Evolutionary conservation across 345 rosid species (phyloP).

Genomic region (Punica granatum): DNA sequence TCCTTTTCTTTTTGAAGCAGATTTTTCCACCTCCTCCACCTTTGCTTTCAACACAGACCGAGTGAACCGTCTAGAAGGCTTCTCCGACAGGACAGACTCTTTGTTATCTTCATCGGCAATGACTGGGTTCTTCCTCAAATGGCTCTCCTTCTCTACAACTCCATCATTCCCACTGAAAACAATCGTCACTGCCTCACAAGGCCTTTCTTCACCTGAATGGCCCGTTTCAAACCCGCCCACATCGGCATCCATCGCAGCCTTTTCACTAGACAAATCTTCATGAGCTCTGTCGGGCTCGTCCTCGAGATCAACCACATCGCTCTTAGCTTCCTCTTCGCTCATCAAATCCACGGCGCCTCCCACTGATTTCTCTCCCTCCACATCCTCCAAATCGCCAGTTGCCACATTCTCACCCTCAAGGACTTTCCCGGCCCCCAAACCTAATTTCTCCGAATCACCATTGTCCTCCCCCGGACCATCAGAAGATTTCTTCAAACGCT

Average conservation of each 20-base stretch:
- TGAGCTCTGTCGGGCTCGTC: conserved; percentile 20
- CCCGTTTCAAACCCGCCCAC: conserved; percentile 1
- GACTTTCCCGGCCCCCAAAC: conserved; percentile 1
- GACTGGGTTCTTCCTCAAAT: not conserved
- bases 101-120: not conserved
- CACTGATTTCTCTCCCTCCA: conserved; percentile 10
- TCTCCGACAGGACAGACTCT: conserved; percentile 11
- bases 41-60: conserved; percentile 36
- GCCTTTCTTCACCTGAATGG: not conserved
- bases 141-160: not conserved
- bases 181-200: not conserved
- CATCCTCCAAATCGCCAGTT: not conserved
- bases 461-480: conserved; percentile 6
- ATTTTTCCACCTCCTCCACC: conserved; percentile 17
- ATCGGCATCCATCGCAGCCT: not conserved
- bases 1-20: conserved; percentile 1
- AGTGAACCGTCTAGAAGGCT: conserved; percentile 41
- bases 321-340: conserved; percentile 59
- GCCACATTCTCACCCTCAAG: not conserved
- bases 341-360: conserved; percentile 18
- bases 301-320: conserved; percentile 60
- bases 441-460: conserved; percentile 12
- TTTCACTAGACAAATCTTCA: conserved; percentile 18
- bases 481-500: conserved; percentile 24
- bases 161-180: not conserved